A percentile compares a stretch with the other conserved stretches of the same genome.
Conservation (phyloP, 441 rosid genomes). For the Pelargonium australe region DNA sequence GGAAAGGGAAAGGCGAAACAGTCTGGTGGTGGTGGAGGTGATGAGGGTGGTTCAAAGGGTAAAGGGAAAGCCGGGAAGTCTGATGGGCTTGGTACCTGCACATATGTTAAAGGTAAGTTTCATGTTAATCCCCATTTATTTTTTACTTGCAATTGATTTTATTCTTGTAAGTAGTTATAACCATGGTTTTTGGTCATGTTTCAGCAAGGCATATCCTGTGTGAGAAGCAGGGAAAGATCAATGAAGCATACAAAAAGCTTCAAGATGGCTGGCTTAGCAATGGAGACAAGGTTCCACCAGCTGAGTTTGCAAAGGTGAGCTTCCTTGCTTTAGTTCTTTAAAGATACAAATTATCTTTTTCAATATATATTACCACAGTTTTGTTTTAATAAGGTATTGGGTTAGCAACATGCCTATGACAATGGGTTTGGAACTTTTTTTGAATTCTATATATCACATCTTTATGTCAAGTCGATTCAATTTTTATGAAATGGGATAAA, state of each 20-base stretch:
- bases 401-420: too few relatives aligned
- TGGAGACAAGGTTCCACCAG: slow-evolving; percentile 95
- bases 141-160: neutral
- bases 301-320: slow-evolving; percentile 90
- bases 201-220: slow-evolving; percentile 83
- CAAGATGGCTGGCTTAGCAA: slow-evolving; percentile 91
- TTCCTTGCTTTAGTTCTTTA: neutral
- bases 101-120: slow-evolving; percentile 78
- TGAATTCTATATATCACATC: neutral
- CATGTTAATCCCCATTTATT: neutral
- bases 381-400: neutral
- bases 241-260: slow-evolving; percentile 89
- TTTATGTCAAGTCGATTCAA: neutral
- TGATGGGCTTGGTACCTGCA: slow-evolving; percentile 94
- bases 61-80: slow-evolving; percentile 93
- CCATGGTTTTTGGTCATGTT: slow-evolving; percentile 13
- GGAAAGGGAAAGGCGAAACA: slow-evolving; percentile 90
- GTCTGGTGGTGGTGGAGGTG: slow-evolving; percentile 65
- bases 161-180: neutral
- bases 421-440: neutral
- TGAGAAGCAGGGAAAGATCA: slow-evolving; percentile 93
- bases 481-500: neutral
- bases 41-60: slow-evolving; percentile 67
- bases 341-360: neutral
- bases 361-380: neutral